Percentiles rank a stretch among this genome's conserved stretches.
phyloP scores from a whole-genome alignment of 371 early-diverging fungal species.

The Haplosporangium sp. region DNA sequence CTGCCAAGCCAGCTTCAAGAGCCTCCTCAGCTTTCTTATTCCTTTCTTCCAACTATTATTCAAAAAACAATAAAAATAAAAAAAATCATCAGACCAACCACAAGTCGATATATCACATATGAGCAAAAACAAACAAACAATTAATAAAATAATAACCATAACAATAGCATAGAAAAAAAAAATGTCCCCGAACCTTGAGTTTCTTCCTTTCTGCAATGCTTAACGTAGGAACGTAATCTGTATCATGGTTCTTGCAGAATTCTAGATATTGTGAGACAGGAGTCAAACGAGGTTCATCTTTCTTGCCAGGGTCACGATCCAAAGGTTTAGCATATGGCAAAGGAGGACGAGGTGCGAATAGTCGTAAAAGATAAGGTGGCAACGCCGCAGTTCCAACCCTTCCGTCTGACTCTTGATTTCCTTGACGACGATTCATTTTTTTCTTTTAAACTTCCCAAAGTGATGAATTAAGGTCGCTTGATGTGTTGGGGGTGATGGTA shows the following conservation, averaged over 20 bases:
- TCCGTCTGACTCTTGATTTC: slow-evolving; percentile 33
- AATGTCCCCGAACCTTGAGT: slow-evolving; percentile 66
- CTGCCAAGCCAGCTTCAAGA: slow-evolving; percentile 64
- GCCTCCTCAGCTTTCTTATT: slow-evolving; percentile 69
- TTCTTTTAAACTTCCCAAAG: neutral
- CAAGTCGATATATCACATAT: neutral
- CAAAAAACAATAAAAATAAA: neutral
- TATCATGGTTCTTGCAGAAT: slow-evolving; percentile 72
- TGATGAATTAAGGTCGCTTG: too few relatives aligned
- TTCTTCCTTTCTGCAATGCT: slow-evolving; percentile 76
- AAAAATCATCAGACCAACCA: neutral
- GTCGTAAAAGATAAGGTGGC: slow-evolving; percentile 86
- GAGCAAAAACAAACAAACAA: neutral
- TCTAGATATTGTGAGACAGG: slow-evolving; percentile 79
- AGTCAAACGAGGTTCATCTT: slow-evolving; percentile 68
- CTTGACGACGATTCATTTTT: slow-evolving; percentile 47
- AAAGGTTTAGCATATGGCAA: slow-evolving; percentile 77
- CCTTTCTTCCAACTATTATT: slow-evolving; percentile 63
- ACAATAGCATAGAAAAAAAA: neutral
- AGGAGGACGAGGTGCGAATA: slow-evolving; percentile 95
- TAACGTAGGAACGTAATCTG: slow-evolving; percentile 81
- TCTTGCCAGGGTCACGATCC: slow-evolving; percentile 78
- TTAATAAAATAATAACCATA: neutral
- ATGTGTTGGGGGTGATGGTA: too few relatives aligned
- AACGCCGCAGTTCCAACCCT: slow-evolving; percentile 59